Percentiles rank a stretch among this genome's conserved stretches.
These are phyloP conservation scores for Alternaria triticina DNA, from an alignment of 2,329 filamentous ascomycete species.

Conservation along the genomic window DNA sequence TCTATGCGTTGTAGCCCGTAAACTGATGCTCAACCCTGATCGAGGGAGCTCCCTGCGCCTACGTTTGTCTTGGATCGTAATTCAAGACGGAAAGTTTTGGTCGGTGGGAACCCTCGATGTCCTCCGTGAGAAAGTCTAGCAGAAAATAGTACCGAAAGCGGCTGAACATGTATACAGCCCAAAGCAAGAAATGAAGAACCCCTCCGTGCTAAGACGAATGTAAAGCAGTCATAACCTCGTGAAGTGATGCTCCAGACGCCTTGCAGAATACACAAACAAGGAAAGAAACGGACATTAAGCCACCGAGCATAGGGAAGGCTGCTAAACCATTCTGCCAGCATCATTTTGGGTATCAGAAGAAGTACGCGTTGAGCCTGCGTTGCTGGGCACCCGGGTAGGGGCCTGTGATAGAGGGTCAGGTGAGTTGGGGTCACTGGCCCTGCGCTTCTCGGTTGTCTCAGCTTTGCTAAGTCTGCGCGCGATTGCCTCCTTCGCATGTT, in stretches of 20 bases:
- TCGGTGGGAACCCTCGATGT: not conserved
- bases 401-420: slow-evolving; percentile 24
- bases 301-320: not conserved
- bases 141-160: not conserved
- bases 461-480: slow-evolving; percentile 13
- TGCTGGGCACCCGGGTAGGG: slow-evolving; percentile 30
- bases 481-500: slow-evolving; percentile 25
- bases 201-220: not conserved
- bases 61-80: slow-evolving; percentile 19
- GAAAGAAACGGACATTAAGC: not conserved
- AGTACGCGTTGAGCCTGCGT: slow-evolving; percentile 12
- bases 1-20: slow-evolving; percentile 20
- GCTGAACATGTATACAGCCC: not conserved
- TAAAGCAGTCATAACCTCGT: slow-evolving; percentile 1
- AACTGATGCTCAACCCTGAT: slow-evolving; percentile 39
- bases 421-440: slow-evolving; percentile 11
- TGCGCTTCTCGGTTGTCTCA: slow-evolving; percentile 17
- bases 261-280: not conserved
- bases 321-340: slow-evolving; percentile 20
- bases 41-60: slow-evolving; percentile 41
- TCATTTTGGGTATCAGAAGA: slow-evolving; percentile 22
- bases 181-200: not conserved
- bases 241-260: not conserved
- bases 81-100: slow-evolving; percentile 13
- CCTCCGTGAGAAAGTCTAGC: not conserved